Percentiles rank a stretch among this genome's conserved stretches.
phyloP scores from a whole-genome alignment of 306 rosid genomes.

The Pueraria montana region DNA sequence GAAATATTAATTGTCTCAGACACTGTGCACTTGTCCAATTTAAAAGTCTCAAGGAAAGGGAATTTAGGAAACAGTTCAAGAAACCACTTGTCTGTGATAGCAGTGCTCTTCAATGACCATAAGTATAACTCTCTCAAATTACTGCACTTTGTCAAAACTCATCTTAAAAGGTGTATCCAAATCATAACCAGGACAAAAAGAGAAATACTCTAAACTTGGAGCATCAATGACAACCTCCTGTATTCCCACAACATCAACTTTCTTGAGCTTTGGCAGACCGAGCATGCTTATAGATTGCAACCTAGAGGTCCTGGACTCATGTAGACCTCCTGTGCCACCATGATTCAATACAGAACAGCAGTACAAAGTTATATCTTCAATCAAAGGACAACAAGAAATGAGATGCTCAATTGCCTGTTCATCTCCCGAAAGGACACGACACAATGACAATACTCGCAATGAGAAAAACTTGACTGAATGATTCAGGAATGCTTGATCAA shows the following conservation, averaged over 20 bases:
- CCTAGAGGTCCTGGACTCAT: not conserved
- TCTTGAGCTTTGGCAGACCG: constrained; percentile 37
- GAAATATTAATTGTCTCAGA: constrained; percentile 48
- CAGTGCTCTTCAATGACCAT: not conserved
- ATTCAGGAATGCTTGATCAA: constrained; percentile 23
- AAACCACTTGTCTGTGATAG: constrained; percentile 42
- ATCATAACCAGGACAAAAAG: not conserved
- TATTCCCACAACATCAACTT: constrained; percentile 28
- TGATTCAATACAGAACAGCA: not conserved
- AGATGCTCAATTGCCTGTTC: constrained; percentile 23
- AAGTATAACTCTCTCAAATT: constrained; percentile 36
- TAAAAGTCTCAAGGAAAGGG: constrained; percentile 49
- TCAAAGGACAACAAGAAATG: constrained; percentile 45
- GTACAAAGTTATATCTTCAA: constrained; percentile 32
- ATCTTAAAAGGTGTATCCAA: not conserved
- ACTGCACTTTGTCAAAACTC: not conserved
- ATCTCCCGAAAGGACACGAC: not conserved
- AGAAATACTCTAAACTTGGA: constrained; percentile 22
- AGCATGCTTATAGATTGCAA: constrained; percentile 29
- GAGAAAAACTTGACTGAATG: constrained; percentile 36
- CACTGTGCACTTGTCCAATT: constrained; percentile 13
- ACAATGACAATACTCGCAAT: constrained; percentile 26
- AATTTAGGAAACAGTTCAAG: constrained; percentile 33
- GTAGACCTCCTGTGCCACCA: not conserved
- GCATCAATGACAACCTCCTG: constrained; percentile 38